Base-by-base conservation (phyloP, 2,329 filamentous ascomycete genomes). In the Trichoderma sp. region DNA sequence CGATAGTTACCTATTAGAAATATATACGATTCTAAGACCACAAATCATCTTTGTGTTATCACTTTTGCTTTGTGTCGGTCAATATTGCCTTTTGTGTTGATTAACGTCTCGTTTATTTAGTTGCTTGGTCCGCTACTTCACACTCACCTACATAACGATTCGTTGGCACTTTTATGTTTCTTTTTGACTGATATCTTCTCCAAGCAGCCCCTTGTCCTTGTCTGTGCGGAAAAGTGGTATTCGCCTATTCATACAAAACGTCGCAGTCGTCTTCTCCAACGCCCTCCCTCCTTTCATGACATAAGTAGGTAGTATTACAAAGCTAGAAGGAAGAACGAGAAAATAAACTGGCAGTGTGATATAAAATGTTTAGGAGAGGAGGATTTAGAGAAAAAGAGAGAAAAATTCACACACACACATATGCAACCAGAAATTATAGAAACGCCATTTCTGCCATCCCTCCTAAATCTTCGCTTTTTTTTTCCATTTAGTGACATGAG, bases 181-280 rank as follows among this genome's bases (percentile, higher is more conserved):
- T 43, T 6, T 43, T 43, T 43, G 18, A 43, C 7, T 43, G 11
- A 34, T 13, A 2, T 26, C 18, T 30, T 54, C 30, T 7, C 32
- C 13, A 30, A 39, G 26, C 14, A 26, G 26, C 14, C 18, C 32
- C 51, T 65, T 65, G 2, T 34, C 54, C 30, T 37, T 37, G 54
- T 58, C 21, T 7, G 55, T 43, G 30, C 26, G 11, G 55, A 59
- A 67, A 60, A 60, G 49, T 60, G 56, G 65, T 67, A 67, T 67
- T 67, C 28, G 34, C 46, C 56, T 60, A 60, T 43, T 67, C 56
- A 46, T 60, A 67, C 65, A 66, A 43, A 59, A 24, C 56, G 5
- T 67, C 46, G 65, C 28, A 67, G n/a, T 7, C 34, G 5, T 39
- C 30, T 52, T 32, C 32, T 30, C 52, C 37, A 18, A 18, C 39